These are phyloP conservation scores for Fragilariopsis cylindrus DNA, from an alignment of 108 stramenopile species.

Conservation along the genomic window DNA sequence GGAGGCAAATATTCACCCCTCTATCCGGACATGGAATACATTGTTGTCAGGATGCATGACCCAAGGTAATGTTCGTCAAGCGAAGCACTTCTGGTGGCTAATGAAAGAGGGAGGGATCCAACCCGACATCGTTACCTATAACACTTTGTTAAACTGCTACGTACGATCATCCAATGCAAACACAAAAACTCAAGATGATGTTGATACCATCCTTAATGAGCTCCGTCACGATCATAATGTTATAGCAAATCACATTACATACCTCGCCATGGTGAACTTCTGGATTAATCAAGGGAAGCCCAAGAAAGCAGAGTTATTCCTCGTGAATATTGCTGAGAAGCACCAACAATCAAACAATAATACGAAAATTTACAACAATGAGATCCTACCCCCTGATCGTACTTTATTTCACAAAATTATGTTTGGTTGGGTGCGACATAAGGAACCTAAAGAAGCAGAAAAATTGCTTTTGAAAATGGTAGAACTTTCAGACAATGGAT, in stretches of 20 bases:
- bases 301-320: slow-evolving; percentile 45
- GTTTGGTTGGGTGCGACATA: slow-evolving; percentile 17
- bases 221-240: slow-evolving; percentile 15
- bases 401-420: slow-evolving; percentile 31
- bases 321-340: slow-evolving; percentile 30
- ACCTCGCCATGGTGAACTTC: slow-evolving; percentile 24
- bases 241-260: slow-evolving; percentile 22
- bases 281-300: slow-evolving; percentile 20
- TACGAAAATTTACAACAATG: neutral
- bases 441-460: slow-evolving; percentile 28
- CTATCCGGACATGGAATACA: slow-evolving; percentile 33
- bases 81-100: slow-evolving; percentile 16
- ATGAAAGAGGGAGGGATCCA: slow-evolving; percentile 20
- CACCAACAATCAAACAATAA: neutral
- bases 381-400: slow-evolving; percentile 7
- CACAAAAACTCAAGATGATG: neutral
- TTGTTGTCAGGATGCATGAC: slow-evolving; percentile 28
- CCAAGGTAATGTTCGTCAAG: slow-evolving; percentile 8
- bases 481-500: slow-evolving; percentile 32
- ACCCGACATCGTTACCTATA: slow-evolving; percentile 45
- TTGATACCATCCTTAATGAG: slow-evolving; percentile 1
- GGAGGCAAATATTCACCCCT: neutral
- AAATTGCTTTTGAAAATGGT: slow-evolving; percentile 33
- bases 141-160: slow-evolving; percentile 37
- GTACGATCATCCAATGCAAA: slow-evolving; percentile 2